Evolutionary conservation across 106 monocot species (phyloP), one percentile per base, ranked within the genome.

Genomic region (Xerophyta viscosa): DNA sequence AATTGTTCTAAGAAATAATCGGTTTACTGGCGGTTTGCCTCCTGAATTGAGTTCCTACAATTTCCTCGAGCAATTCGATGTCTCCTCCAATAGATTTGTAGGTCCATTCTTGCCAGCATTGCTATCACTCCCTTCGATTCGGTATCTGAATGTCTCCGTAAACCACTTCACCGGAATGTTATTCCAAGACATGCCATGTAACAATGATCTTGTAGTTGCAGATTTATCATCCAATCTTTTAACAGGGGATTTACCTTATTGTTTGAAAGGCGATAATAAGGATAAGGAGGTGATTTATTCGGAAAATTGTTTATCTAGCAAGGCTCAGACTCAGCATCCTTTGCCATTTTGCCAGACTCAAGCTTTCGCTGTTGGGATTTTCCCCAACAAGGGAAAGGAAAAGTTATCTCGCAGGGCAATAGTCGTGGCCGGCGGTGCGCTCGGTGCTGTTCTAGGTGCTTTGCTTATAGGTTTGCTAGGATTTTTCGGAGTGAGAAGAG

Each of bases 101-200:
- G 98, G 90, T 3, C 90, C 90, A 5, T 86, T 99, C 39, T 66
- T 47, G 20, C 24, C 74, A 12, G 45, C 90, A 30, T 27, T 99
- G 63, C 29, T 99, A 12, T 83, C 86, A 24, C 69, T 90, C 31
- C 79, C 90, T 20, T 86, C 86, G 0, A 77, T 99, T 46, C 60
- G 21, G 3, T 72, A 77, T 54, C 57, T 99, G 18, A 86, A 75
- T 41, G 68, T 99, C 20, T 33, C 86, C 20, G 66, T 71, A 20
- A 99, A 99, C 68, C 56, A 73, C 54, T 86, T 99, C 31, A 99
- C 86, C 15, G 98, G 98, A 11, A 77, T 80, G 82, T 82, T 99
- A 37, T 79, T 70, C 57, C 25, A 66, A 14, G 83, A 90, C 29
- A 71, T 52, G 50, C 72, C 90, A 6, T 99, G 98, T 64, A 86